Percentiles rank a stretch among this genome's conserved stretches.
Evolutionary conservation across 768 basidiomycete species (phyloP).

Genomic region (Lentinus tigrinus): DNA sequence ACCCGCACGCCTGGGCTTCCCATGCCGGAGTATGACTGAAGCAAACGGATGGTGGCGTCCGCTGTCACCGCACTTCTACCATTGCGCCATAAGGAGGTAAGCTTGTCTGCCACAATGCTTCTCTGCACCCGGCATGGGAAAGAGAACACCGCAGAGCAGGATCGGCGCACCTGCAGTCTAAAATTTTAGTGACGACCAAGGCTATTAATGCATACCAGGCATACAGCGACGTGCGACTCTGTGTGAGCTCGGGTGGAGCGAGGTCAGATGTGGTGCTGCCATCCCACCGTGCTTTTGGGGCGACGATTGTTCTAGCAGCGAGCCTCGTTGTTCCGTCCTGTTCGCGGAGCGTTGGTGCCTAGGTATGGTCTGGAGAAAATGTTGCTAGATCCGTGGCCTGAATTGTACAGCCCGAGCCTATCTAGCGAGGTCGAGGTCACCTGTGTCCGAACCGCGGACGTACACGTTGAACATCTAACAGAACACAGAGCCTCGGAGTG

Average conservation of each 20-base stretch:
- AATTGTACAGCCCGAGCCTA: no score
- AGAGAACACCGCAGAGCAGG: not conserved
- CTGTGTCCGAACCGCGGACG: not conserved
- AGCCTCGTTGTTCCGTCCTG: slow-evolving; percentile 10
- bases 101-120: not conserved
- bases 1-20: not conserved
- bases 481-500: no score
- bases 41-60: not conserved
- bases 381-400: not conserved
- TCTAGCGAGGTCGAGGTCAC: no score
- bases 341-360: not conserved
- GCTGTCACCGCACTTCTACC: slow-evolving; percentile 13
- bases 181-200: not conserved
- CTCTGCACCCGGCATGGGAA: not conserved
- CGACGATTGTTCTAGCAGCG: slow-evolving; percentile 1
- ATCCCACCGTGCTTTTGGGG: slow-evolving; percentile 5
- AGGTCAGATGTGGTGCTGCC: slow-evolving; percentile 4
- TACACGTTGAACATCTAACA: no score
- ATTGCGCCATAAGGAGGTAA: not conserved
- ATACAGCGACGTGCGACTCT: not conserved
- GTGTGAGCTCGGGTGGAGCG: slow-evolving; percentile 6
- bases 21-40: slow-evolving; percentile 1
- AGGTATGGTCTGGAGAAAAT: not conserved
- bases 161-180: not conserved
- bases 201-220: not conserved